Percentiles rank a stretch among this genome's conserved stretches.
phyloP scores from a whole-genome alignment of 2,329 filamentous ascomycete species.

The Diaporthe eres region DNA sequence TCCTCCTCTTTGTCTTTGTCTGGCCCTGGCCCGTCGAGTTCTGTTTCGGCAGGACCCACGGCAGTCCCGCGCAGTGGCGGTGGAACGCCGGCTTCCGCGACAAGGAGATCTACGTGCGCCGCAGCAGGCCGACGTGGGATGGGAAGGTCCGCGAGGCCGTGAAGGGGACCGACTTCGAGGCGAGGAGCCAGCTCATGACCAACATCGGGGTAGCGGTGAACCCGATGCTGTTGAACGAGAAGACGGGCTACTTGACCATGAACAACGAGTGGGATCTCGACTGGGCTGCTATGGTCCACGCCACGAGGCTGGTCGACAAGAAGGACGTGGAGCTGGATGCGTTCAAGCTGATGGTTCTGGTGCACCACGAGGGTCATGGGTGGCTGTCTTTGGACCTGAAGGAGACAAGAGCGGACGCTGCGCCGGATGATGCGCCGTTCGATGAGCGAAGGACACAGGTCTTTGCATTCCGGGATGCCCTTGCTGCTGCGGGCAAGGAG shows the following conservation, averaged over 20 bases:
- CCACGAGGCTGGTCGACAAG: constrained; percentile 77
- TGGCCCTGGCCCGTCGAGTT: constrained; percentile 83
- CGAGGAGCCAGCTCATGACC: constrained; percentile 71
- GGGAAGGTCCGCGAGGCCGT: constrained; percentile 67
- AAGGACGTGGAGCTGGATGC: constrained; percentile 73
- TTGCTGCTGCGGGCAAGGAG: constrained; percentile 85
- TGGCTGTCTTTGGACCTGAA: constrained; percentile 79
- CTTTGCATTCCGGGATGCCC: constrained; percentile 82
- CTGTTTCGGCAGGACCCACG: constrained; percentile 69
- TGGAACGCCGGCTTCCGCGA: constrained; percentile 81
- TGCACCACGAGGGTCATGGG: constrained; percentile 76
- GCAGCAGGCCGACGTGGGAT: constrained; percentile 79
- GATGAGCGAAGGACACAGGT: constrained; percentile 81
- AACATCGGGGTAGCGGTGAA: constrained; percentile 79
- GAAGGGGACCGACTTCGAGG: constrained; percentile 61
- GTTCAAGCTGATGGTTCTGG: constrained; percentile 78
- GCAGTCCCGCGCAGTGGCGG: constrained; percentile 80
- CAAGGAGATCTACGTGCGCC: constrained; percentile 84
- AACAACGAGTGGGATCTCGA: constrained; percentile 90
- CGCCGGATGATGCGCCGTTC: constrained; percentile 61
- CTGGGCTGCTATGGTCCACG: constrained; percentile 83
- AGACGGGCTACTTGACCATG: constrained; percentile 91
- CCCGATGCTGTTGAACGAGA: constrained; percentile 75
- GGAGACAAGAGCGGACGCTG: constrained; percentile 50
- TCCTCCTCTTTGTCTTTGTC: constrained; percentile 75